phyloP scores from a whole-genome alignment of 768 basidiomycete species.

The Fibroporia radiculosa region DNA sequence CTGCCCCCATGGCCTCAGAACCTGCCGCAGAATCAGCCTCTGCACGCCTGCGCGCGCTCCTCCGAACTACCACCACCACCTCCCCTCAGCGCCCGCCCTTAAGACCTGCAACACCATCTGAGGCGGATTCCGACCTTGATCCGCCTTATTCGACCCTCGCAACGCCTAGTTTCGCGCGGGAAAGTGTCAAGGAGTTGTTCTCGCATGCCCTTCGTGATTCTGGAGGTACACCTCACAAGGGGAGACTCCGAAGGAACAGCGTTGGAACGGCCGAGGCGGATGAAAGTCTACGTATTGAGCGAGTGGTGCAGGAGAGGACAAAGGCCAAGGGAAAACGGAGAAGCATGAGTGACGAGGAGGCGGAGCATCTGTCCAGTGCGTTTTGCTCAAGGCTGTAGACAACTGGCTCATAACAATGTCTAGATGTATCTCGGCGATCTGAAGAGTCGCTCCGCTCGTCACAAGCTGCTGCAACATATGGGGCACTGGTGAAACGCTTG shows the following conservation, averaged over 20 bases:
- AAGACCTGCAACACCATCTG: slow-evolving; percentile 32
- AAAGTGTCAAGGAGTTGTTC: slow-evolving; percentile 59
- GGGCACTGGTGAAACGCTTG: slow-evolving; percentile 16
- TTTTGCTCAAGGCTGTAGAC: background rate
- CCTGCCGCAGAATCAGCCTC: slow-evolving; percentile 23
- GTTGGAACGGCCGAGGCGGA: slow-evolving; percentile 56
- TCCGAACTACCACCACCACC: slow-evolving; percentile 30
- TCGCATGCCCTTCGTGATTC: slow-evolving; percentile 57
- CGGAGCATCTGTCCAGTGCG: slow-evolving; percentile 46
- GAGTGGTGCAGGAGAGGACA: slow-evolving; percentile 32
- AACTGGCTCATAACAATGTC: background rate
- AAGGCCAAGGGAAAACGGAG: slow-evolving; percentile 43
- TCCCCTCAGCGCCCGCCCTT: slow-evolving; percentile 19
- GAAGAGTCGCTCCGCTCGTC: slow-evolving; percentile 10
- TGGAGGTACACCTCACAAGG: slow-evolving; percentile 56
- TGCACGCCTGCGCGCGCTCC: slow-evolving; percentile 53
- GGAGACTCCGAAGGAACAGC: slow-evolving; percentile 44
- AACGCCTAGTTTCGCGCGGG: slow-evolving; percentile 42
- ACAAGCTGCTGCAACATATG: slow-evolving; percentile 14
- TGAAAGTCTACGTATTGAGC: slow-evolving; percentile 36
- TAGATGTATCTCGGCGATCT: slow-evolving; percentile 10
- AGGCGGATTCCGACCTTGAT: slow-evolving; percentile 55
- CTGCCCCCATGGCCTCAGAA: slow-evolving; percentile 15
- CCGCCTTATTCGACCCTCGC: slow-evolving; percentile 30
- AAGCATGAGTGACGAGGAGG: slow-evolving; percentile 65